phyloP scores from a whole-genome alignment of 345 rosid genomes.

The Clausena lansium region DNA sequence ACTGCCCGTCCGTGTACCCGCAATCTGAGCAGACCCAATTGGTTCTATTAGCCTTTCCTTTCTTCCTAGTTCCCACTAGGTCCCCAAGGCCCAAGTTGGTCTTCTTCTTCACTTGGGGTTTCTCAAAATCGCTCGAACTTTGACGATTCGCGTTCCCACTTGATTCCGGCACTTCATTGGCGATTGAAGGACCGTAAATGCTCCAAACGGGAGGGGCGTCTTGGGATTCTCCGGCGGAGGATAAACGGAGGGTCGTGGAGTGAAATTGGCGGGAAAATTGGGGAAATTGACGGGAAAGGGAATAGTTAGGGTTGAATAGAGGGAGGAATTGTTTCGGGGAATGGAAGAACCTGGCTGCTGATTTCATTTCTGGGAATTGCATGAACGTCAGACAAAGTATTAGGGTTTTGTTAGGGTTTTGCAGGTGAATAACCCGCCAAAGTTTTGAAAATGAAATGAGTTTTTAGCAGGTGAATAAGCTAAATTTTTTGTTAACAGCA shows the following conservation, averaged over 20 bases:
- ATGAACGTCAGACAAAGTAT: neutral
- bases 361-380: slow-evolving; percentile 41
- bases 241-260: slow-evolving; percentile 14
- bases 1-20: slow-evolving; percentile 73
- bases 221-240: neutral
- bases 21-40: slow-evolving; percentile 75
- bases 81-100: slow-evolving; percentile 23
- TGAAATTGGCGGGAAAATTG: slow-evolving; percentile 25
- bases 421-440: neutral
- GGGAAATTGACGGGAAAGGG: slow-evolving; percentile 19
- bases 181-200: slow-evolving; percentile 24
- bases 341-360: slow-evolving; percentile 23
- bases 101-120: slow-evolving; percentile 16
- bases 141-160: slow-evolving; percentile 10
- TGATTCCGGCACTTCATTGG: neutral
- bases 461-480: no score
- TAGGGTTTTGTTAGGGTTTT: neutral
- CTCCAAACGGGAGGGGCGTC: slow-evolving; percentile 30
- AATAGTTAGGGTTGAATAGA: neutral
- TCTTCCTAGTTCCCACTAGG: slow-evolving; percentile 39
- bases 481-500: no score
- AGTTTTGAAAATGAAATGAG: neutral
- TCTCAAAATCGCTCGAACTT: slow-evolving; percentile 5
- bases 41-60: slow-evolving; percentile 39
- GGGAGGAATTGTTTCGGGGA: slow-evolving; percentile 17